Evolutionary conservation across 208 protist species (phyloP), one percentile per base, ranked within the genome.

Genomic region (Leishmania mexicana): DNA sequence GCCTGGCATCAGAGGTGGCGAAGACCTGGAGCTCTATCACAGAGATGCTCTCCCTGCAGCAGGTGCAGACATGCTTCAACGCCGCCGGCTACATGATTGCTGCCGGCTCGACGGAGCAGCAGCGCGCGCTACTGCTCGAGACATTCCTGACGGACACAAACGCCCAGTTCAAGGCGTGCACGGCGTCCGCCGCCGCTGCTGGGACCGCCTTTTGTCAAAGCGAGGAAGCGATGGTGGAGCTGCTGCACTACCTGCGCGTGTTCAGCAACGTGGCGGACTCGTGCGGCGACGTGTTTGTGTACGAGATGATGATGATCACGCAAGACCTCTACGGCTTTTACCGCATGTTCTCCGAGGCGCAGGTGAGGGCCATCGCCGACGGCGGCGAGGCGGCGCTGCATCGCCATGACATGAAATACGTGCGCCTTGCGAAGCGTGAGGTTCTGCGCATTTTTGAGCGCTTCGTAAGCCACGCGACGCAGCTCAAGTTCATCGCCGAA

Each of bases 61-160:
- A 98, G 86, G 92, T 99, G 17, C 97, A 99, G 31, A 98, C 95
- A 7, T 99, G 99, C 83, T 99, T 99, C 88, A 96, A 99, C 86
- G 98, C 99, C 1, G 93, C 98, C 13, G 99, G 98, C 31, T 95
- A 93, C 83, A 99, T 99, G 91, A 94, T 99, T 31, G 75, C 80
- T 1, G 85, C 84, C 1, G 98, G 87, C 31, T 81, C 49, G 0
- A 68, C 89, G 35, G 83, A 86, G 62, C 68, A 82, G 60, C 68
- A 87, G 73, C 78, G 92, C 51, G 82, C 72, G 8, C 53, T 68
- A 0, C 84, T 96, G 31, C 90, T 99, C 0, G 64, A 85, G 19
- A 88, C 91, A 78, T 95, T 99, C 24, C 98, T 99, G 84, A 81
- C 81, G 6, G 81, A 97, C 78, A 94, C 95, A n/a, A 99, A 99